phyloP scores from a whole-genome alignment of 495 filamentous ascomycete genomes.

The Copromyces sp. region DNA sequence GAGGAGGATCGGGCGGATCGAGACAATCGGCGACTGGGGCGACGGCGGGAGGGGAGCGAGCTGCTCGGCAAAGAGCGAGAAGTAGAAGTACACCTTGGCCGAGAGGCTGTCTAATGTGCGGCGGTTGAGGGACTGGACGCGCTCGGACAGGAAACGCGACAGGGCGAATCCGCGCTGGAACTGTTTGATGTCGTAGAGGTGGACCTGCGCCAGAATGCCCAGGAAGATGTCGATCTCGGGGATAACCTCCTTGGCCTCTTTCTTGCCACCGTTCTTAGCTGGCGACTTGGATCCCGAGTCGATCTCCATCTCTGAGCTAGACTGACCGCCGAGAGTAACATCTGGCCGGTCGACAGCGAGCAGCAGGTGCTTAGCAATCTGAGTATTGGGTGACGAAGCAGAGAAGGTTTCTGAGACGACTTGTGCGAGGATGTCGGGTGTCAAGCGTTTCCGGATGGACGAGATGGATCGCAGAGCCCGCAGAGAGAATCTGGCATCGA shows the following conservation, averaged over 20 bases:
- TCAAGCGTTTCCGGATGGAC: slow-evolving; percentile 83
- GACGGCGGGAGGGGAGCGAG: slow-evolving; percentile 78
- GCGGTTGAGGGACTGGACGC: slow-evolving; percentile 80
- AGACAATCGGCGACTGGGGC: slow-evolving; percentile 68
- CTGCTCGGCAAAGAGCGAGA: slow-evolving; percentile 86
- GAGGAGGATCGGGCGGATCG: slow-evolving; percentile 77
- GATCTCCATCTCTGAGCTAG: slow-evolving; percentile 59
- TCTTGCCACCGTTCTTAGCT: slow-evolving; percentile 40
- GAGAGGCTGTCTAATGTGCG: slow-evolving; percentile 88
- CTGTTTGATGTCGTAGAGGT: slow-evolving; percentile 73
- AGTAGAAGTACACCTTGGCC: slow-evolving; percentile 96
- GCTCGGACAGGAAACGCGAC: slow-evolving; percentile 68
- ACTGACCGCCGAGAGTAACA: slow-evolving; percentile 45
- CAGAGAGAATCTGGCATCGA: slow-evolving; percentile 90
- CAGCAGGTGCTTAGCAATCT: slow-evolving; percentile 59
- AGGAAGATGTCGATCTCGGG: slow-evolving; percentile 91
- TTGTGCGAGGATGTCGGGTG: slow-evolving; percentile 66
- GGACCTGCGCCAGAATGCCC: slow-evolving; percentile 79
- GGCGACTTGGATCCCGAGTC: slow-evolving; percentile 42
- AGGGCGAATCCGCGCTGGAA: slow-evolving; percentile 72
- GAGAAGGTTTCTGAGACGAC: slow-evolving; percentile 73
- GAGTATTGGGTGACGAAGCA: slow-evolving; percentile 41
- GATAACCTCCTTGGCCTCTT: slow-evolving; percentile 61
- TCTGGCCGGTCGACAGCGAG: slow-evolving; percentile 53
- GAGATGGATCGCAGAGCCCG: slow-evolving; percentile 91